Base-by-base conservation (phyloP, 1,284 basidiomycete genomes). In the Grifola frondosa region DNA sequence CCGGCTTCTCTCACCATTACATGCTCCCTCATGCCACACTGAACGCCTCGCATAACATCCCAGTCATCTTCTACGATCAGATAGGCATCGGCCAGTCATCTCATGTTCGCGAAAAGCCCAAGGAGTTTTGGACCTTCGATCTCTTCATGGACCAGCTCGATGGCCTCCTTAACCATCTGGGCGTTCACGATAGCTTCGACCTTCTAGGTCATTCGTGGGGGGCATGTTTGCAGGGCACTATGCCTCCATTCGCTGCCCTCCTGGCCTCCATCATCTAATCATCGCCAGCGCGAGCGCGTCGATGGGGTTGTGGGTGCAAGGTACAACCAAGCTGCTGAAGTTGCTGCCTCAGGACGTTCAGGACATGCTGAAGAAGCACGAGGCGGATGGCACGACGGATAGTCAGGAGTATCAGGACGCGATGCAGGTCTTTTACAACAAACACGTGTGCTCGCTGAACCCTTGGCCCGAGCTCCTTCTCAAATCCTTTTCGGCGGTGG, bases 21-120 rank as follows among this genome's bases (percentile, higher is more conserved):
- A 48, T 67, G n/a, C 40, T 54, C 30, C 53, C 61, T 2, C 42
- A 63, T 40, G 43, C 48, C 41, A 53, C 60, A 28, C 60, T 67
- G 30, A 42, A 56, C 21, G 13, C 10, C 9, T 24, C 39, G 8
- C 36, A 37, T 43, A 22, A 33, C 23, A 56, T 59, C 30, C 58
- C 63, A 17, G 56, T 70, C 46, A 49, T 69, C 26, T 46, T 68
- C 46, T 70, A 68, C 59, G 67, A 70, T 49, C 67, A 69, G 50
- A 37, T 69, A 41, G 67, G 67, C n/a, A 53, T 41, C 40, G 66
- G 57, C 9, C 46, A 42, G n/a, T 67, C 63, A 6, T 62, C 66
- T 10, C 63, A 63, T 44, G 43, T 69, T 12, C 48, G 36, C 15
- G 58, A 56, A 34, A 67, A 66, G 48, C 55, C 54, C 7, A 37